Percentiles rank a stretch among this genome's conserved stretches.
These are phyloP conservation scores for Begonia fuchsioides DNA, from an alignment of 306 rosid species.

Conservation along the genomic window DNA sequence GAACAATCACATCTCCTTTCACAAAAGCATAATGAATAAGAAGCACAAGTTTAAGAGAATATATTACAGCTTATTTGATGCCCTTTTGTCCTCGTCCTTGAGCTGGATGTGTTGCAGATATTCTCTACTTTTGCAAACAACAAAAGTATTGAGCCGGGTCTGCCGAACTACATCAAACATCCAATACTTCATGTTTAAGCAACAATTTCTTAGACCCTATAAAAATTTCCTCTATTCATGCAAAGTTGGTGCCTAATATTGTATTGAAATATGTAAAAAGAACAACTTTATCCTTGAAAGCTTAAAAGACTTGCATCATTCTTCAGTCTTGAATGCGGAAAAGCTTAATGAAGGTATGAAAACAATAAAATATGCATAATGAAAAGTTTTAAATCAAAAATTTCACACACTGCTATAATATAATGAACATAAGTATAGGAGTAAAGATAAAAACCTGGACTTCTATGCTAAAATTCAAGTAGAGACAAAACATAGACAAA, in stretches of 20 bases:
- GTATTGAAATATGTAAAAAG: not conserved
- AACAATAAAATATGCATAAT: no score
- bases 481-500: no score
- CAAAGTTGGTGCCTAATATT: not conserved
- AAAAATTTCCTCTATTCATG: not conserved
- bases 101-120: constrained; percentile 76
- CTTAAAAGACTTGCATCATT: not conserved
- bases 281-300: not conserved
- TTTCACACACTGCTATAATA: no score
- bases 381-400: no score
- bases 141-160: constrained; percentile 62
- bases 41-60: not conserved
- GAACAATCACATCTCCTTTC: not conserved
- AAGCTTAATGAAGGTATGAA: no score
- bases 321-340: not conserved
- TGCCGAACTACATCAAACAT: constrained; percentile 42
- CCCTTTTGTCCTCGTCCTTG: constrained; percentile 49
- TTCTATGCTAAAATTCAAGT: no score
- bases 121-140: constrained; percentile 76
- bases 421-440: no score
- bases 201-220: not conserved
- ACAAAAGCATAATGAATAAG: constrained; percentile 6
- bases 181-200: not conserved
- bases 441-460: no score
- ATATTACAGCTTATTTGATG: constrained; percentile 52